These are phyloP conservation scores for Tulasnella calospora DNA, from an alignment of 768 basidiomycete species.

Conservation along the genomic window DNA sequence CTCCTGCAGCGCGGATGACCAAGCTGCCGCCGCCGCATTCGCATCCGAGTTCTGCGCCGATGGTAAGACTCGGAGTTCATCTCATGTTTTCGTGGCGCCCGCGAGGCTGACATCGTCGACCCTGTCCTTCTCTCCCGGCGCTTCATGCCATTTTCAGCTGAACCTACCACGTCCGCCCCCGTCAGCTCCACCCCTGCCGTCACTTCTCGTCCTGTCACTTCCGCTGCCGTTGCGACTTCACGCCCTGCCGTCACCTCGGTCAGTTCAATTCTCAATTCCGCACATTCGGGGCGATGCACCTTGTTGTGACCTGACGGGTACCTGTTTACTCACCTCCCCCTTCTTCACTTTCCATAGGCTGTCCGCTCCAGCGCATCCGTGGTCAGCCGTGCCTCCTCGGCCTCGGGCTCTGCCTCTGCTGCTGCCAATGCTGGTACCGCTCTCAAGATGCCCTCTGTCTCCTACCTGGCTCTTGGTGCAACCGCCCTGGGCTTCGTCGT, in stretches of 20 bases:
- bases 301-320: background rate
- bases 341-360: background rate
- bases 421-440: background rate
- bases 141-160: background rate
- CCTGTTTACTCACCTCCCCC: background rate
- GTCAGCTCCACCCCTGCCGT: background rate
- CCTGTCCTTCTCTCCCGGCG: background rate
- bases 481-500: background rate
- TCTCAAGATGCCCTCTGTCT: background rate
- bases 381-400: background rate
- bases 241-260: background rate
- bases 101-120: background rate
- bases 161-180: background rate
- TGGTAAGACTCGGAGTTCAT: background rate
- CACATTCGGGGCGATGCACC: background rate
- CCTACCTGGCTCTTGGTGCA: background rate
- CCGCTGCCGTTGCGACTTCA: background rate
- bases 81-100: background rate
- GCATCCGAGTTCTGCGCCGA: background rate
- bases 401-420: background rate
- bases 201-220: background rate
- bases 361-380: background rate
- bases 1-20: background rate
- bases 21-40: background rate
- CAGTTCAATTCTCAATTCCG: background rate